A percentile compares a stretch with the other conserved stretches of the same genome.
phyloP scores from a whole-genome alignment of 1,284 basidiomycete genomes.

The Moesziomyces globuligerus region DNA sequence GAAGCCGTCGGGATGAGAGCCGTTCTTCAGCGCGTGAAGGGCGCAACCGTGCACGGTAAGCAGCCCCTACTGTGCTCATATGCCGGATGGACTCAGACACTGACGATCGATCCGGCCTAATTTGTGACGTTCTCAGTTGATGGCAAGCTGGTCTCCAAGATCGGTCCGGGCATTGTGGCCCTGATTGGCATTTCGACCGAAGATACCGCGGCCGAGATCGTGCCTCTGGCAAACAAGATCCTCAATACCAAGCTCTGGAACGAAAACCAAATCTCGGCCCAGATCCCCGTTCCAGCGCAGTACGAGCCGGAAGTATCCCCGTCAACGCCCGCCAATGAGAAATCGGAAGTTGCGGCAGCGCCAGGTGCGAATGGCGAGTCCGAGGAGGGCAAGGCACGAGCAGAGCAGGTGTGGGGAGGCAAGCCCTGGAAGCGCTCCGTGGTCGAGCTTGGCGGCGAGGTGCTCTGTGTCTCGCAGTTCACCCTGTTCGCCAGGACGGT shows the following conservation, averaged over 20 bases:
- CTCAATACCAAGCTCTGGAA: constrained; percentile 62
- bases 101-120: too few relatives aligned
- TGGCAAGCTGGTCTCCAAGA: constrained; percentile 58
- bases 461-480: constrained; percentile 65
- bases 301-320: constrained; percentile 30
- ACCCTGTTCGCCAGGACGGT: constrained; percentile 60
- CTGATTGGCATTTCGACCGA: constrained; percentile 60
- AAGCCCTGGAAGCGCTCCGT: constrained; percentile 61
- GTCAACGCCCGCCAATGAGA: not conserved
- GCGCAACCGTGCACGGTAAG: constrained; percentile 62
- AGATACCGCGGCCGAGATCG: constrained; percentile 57
- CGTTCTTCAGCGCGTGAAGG: constrained; percentile 64
- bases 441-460: constrained; percentile 57
- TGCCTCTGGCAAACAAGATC: constrained; percentile 52
- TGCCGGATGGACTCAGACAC: too few relatives aligned
- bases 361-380: constrained; percentile 1
- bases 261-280: constrained; percentile 40
- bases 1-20: too few relatives aligned
- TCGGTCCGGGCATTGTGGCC: constrained; percentile 63
- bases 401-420: constrained; percentile 56
- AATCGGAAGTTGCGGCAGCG: not conserved
- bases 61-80: too few relatives aligned
- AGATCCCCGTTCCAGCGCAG: constrained; percentile 38
- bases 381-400: constrained; percentile 15
- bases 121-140: constrained; percentile 36